Evolutionary conservation across 2,329 filamentous ascomycete genomes (phyloP).

Genomic region (Amauroascus verrucosus): DNA sequence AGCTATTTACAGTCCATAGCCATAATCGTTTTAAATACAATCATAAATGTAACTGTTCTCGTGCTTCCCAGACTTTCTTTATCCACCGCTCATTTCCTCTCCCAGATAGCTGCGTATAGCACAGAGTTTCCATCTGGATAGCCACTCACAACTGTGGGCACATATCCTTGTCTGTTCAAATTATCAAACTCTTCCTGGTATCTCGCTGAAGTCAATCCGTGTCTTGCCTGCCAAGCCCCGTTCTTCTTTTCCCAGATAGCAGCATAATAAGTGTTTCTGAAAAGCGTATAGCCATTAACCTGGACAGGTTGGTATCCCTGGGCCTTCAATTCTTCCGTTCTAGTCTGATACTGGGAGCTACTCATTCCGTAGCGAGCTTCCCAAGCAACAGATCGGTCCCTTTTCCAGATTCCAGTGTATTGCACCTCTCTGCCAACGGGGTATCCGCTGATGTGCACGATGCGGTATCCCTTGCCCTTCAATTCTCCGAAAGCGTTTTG

Average conservation of each 20-base stretch:
- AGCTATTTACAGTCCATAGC: neutral
- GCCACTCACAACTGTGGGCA: slow-evolving; percentile 12
- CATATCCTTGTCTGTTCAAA: slow-evolving; percentile 7
- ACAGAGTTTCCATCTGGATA: slow-evolving; percentile 1
- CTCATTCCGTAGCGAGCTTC: slow-evolving; percentile 9
- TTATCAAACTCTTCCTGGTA: slow-evolving; percentile 12
- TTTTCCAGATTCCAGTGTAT: slow-evolving; percentile 15
- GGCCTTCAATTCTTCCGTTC: neutral
- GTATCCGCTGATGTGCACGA: slow-evolving; percentile 15
- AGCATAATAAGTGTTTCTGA: slow-evolving; percentile 12
- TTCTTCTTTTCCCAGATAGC: slow-evolving; percentile 14
- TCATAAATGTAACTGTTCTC: neutral
- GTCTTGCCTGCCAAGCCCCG: slow-evolving; percentile 9
- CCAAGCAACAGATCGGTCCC: slow-evolving; percentile 3
- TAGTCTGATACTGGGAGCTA: neutral
- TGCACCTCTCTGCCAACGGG: slow-evolving; percentile 8
- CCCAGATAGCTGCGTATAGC: slow-evolving; percentile 14
- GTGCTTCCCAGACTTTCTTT: neutral
- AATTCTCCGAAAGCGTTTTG: slow-evolving; percentile 8
- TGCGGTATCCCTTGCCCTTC: slow-evolving; percentile 9
- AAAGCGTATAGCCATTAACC: slow-evolving; percentile 11
- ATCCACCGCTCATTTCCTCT: neutral
- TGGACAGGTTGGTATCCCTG: slow-evolving; percentile 7
- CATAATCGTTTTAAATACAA: neutral
- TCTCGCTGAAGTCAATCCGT: slow-evolving; percentile 7